Base-by-base conservation (phyloP, 805 yeast species). In the Nakazawaea holstii region DNA sequence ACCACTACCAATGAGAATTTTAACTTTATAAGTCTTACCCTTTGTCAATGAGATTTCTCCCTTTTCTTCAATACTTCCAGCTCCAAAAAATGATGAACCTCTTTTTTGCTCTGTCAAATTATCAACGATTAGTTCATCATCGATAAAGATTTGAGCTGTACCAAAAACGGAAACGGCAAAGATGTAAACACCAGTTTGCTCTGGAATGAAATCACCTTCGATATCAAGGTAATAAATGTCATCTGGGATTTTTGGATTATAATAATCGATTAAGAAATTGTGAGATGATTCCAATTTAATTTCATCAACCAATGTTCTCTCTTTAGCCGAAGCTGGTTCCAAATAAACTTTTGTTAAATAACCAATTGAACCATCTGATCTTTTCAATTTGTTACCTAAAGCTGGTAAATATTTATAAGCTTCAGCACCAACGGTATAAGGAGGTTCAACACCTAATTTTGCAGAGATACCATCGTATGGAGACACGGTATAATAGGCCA, bases 141-240 rank as follows among this genome's bases (percentile, higher is more conserved):
- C 72, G 42, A 80, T 58, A 53, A 69, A 82, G 20, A 82, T 49
- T 56, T 70, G 71, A 29, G 79, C 83, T 33, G 82, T 74, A 26
- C 87, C 87, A 41, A 67, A 55, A 32, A 73, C 73, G 13, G 76
- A 60, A 46, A 75, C 60, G 24, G 84, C 85, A 55, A 81, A 73
- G 48, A 70, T 72, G 55, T 74, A 80, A 17, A 59, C 66, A 10
- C 75, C 82, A 41, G 73, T 52, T 42, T 66, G 69, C 33, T 76
- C 79, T 2, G 84, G 77, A 11, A 52, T 59, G 53, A 68, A 77
- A 35, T 59, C 47, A 41, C 76, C 76, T 45, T 66, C 72, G 49
- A 78, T 56, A 30, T 68, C 74, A 17, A 67, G 72, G 54, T 73
- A 79, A 55, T 65, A 77, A 39, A 62, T 14, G 20, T 35, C 39